Conservation (phyloP, 352 stramenopile species). For the Plasmopara viticola region DNA sequence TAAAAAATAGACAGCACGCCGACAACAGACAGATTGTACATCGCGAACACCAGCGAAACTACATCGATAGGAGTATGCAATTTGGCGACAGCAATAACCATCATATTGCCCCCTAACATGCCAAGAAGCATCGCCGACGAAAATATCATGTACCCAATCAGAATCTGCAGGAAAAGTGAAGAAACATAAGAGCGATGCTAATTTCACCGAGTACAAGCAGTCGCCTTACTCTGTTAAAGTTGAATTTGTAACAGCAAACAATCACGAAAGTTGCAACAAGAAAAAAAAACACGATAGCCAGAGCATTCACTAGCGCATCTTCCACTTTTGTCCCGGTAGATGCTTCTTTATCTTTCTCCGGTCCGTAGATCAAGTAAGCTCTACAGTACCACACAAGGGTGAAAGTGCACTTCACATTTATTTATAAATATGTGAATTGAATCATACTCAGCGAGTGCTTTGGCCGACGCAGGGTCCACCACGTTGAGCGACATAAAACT, state of each 20-base stretch:
- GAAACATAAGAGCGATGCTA: constrained; percentile 1
- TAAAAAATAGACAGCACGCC: constrained; percentile 89
- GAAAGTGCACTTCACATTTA: constrained; percentile 1
- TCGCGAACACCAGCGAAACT: constrained; percentile 64
- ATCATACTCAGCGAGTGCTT: constrained; percentile 62
- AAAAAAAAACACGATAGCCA: constrained; percentile 88
- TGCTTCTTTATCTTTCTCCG: constrained; percentile 41
- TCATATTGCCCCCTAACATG: constrained; percentile 80
- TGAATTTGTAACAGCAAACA: constrained; percentile 88
- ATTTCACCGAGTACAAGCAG: neutral
- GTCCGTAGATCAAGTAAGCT: constrained; percentile 73
- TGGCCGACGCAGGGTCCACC: constrained; percentile 64
- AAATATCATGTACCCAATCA: constrained; percentile 89
- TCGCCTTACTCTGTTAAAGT: constrained; percentile 63
- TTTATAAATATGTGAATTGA: neutral
- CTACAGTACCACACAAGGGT: constrained; percentile 19
- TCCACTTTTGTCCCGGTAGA: constrained; percentile 64
- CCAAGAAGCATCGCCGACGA: constrained; percentile 83
- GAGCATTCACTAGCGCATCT: constrained; percentile 78
- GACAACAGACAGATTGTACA: constrained; percentile 91
- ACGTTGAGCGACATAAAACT: constrained; percentile 82
- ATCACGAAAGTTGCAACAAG: constrained; percentile 87
- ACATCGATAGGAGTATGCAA: constrained; percentile 57
- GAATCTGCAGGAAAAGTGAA: constrained; percentile 31
- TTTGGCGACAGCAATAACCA: constrained; percentile 61